These are phyloP conservation scores for Rhizopus sp. DNA, from an alignment of 371 early-diverging fungal species.

Conservation along the genomic window DNA sequence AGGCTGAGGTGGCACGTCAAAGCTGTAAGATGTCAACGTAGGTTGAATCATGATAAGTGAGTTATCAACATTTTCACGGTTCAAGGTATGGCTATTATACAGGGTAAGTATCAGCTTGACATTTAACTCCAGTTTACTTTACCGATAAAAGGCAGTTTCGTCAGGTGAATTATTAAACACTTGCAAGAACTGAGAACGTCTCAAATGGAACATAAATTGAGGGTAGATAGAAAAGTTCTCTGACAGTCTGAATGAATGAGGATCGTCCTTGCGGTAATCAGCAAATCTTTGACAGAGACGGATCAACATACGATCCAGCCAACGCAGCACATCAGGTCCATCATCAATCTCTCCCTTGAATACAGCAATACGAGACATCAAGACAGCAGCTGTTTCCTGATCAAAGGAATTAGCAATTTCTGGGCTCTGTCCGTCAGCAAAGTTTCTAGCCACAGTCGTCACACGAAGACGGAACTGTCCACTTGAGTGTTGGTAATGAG, in stretches of 20 bases:
- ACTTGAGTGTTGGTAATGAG: conserved; percentile 93
- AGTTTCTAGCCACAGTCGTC: conserved; percentile 94
- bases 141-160: conserved; percentile 95
- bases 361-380: conserved; percentile 98
- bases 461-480: conserved; percentile 92
- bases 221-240: conserved; percentile 98
- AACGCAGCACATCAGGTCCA: conserved; percentile 97
- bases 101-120: conserved; percentile 1
- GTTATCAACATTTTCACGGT: conserved; percentile 94
- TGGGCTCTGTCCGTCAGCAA: conserved; percentile 87
- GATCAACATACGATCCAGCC: conserved; percentile 99
- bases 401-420: conserved; percentile 95
- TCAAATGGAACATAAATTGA: conserved; percentile 99
- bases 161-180: conserved; percentile 99
- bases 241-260: conserved; percentile 89
- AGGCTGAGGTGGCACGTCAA: conserved; percentile 90
- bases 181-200: conserved; percentile 98
- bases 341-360: conserved; percentile 98
- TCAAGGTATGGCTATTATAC: conserved; percentile 78
- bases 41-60: conserved; percentile 99
- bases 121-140: not conserved
- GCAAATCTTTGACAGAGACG: conserved; percentile 97
- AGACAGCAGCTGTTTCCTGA: conserved; percentile 98
- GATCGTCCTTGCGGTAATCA: conserved; percentile 96
- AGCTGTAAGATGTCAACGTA: conserved; percentile 92